Evolutionary conservation across 352 stramenopile species (phyloP).

Genomic region (Phytopythium boreale): DNA sequence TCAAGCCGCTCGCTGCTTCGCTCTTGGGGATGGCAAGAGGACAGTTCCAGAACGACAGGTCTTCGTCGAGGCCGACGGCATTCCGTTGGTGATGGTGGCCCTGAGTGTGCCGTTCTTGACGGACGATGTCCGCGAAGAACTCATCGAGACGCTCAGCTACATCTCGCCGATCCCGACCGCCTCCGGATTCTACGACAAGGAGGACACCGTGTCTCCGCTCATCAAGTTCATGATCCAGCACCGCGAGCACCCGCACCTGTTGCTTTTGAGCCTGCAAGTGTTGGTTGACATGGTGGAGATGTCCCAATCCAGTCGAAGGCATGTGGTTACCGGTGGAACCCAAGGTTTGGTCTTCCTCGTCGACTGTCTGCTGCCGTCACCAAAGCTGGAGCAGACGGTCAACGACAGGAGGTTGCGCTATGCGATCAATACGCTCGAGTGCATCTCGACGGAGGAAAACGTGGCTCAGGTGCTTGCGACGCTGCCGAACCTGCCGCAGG

Average conservation of each 20-base stretch:
- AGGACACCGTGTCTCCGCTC: slow-evolving; percentile 48
- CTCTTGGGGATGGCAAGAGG: slow-evolving; percentile 10
- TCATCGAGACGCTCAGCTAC: slow-evolving; percentile 20
- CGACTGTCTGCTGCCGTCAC: slow-evolving; percentile 4
- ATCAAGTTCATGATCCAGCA: slow-evolving; percentile 36
- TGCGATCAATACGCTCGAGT: slow-evolving; percentile 46
- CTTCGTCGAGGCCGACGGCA: slow-evolving; percentile 31
- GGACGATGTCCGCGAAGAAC: slow-evolving; percentile 17
- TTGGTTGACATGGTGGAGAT: slow-evolving; percentile 53
- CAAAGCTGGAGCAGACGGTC: background rate
- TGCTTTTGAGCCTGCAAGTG: slow-evolving; percentile 36
- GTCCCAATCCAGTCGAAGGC: slow-evolving; percentile 35
- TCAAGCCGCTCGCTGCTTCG: slow-evolving; percentile 9
- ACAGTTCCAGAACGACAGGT: slow-evolving; percentile 18
- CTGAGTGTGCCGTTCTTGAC: slow-evolving; percentile 19
- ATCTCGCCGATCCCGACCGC: slow-evolving; percentile 20
- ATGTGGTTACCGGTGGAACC: slow-evolving; percentile 26
- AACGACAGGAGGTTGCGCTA: slow-evolving; percentile 18
- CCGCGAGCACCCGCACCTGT: slow-evolving; percentile 17
- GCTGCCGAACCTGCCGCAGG: slow-evolving; percentile 26
- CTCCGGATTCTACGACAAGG: slow-evolving; percentile 27
- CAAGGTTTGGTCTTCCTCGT: slow-evolving; percentile 3
- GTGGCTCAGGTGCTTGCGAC: slow-evolving; percentile 28
- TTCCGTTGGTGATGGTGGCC: slow-evolving; percentile 35
- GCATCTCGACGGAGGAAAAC: slow-evolving; percentile 52